Evolutionary conservation across 441 rosid genomes (phyloP), one percentile per base, ranked within the genome.

Genomic region (Sinapis alba): DNA sequence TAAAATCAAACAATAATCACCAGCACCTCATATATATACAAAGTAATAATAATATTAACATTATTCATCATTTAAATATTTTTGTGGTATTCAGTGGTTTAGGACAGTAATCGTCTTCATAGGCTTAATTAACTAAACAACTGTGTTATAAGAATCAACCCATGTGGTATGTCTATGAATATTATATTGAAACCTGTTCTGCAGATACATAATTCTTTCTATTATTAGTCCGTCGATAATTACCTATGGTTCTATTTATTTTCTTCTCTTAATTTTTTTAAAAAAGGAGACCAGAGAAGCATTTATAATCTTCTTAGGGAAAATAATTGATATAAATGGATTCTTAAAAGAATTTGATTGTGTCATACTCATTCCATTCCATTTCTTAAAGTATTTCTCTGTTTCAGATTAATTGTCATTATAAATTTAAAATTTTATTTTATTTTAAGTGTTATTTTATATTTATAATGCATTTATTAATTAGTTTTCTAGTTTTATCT

Each of bases 121-220:
- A 71, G 80, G 68, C 65, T 65, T 72, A 78, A 72, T 78, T 78
- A 72, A 67, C 70, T 61, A 72, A 78, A 78, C 74, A 78, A 77
- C 77, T 78, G 81, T 78, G 73, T 72, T 53, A 61, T 18, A 68
- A 67, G 81, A 72, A 78, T 78, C 81, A 78, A 67, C 77, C 77
- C 81, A 78, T 72, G 78, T 78, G 81, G 70, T 72, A 43, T 78
- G 81, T 72, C 77, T 72, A 59, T 78, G 66, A 61, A 67, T 78
- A 38, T 66, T 53, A 27, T 66, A 72, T 53, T 62, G 62, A 71
- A 77, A 77, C 72, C 72, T 71, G 76, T 67, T 71, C 72, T 66
- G 19, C 72, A 45, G 36, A 18, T 71, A 45, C 41, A 18, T 71
- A 3, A 11, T 58, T 64, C 26, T 65, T 71, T 65, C 76, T 71